Percentiles rank a stretch among this genome's conserved stretches.
These are phyloP conservation scores for Hsuehochloa calcarea DNA, from an alignment of 176 grass and related monocot genomes.

Conservation along the genomic window DNA sequence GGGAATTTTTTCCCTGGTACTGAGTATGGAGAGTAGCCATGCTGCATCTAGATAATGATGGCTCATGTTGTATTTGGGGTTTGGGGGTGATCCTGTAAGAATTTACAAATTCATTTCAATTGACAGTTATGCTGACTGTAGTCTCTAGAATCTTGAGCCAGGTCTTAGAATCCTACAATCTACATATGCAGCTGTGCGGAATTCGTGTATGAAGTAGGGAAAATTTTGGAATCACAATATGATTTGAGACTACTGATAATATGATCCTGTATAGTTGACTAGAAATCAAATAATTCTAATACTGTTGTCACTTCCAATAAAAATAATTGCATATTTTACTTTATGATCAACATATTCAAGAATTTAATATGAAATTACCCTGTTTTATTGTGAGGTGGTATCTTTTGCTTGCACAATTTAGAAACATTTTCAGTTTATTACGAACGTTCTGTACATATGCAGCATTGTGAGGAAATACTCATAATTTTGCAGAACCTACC, in stretches of 20 bases:
- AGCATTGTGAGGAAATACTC: background rate
- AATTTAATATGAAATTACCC: background rate
- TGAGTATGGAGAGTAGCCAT: background rate
- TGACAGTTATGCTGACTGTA: background rate
- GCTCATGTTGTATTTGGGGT: constrained; percentile 1
- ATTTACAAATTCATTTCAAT: constrained; percentile 11
- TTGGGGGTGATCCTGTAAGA: background rate
- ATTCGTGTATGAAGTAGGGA: background rate
- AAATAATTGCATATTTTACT: background rate
- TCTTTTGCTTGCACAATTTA: background rate
- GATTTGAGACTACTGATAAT: background rate
- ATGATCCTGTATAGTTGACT: background rate
- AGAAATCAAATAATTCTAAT: background rate
- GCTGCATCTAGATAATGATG: constrained; percentile 5
- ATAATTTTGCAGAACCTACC: background rate
- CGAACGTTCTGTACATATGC: background rate
- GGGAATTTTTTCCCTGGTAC: too few relatives aligned
- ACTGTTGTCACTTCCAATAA: background rate
- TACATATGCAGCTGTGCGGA: background rate
- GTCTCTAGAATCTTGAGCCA: constrained; percentile 7
- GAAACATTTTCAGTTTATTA: background rate
- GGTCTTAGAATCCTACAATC: constrained; percentile 6
- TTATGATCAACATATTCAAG: constrained; percentile 4
- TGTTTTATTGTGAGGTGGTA: background rate
- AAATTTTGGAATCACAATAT: background rate